Evolutionary conservation across 345 rosid species (phyloP), one percentile per base, ranked within the genome.

Genomic region (Erodium maritimum): DNA sequence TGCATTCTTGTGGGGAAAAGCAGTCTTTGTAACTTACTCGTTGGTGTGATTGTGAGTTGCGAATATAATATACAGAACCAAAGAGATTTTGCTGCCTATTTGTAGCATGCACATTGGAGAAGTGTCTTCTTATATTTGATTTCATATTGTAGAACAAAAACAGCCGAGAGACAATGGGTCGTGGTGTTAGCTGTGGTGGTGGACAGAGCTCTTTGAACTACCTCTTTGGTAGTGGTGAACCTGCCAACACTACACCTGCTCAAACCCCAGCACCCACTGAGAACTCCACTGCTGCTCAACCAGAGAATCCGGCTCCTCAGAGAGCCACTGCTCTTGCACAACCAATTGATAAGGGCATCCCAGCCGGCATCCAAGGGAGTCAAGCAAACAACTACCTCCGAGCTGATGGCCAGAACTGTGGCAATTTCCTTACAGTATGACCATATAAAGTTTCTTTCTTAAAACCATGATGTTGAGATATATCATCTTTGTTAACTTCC

Each of bases 191-290:
- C 72, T 71, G 80, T 56, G 96, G 93, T 59, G 93, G 95, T 46
- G 97, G 97, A 7, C 93, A 84, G 70, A 90, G 97, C 70, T 90
- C 95, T 55, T 63, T 87, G 76, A 90, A 86, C 12, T 84, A 87
- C 74, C 87, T 90, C 55, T 87, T 87, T 48, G 88, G 93, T 12
- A 58, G 79, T 50, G 91, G 83, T 20, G 95, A 82, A 56, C 76
- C 82, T 52, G 81, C 86, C 10, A 82, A 80, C 46, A 78, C 66
- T 21, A 54, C 57, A 0, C 55, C 77, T 65, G 67, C 78, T 59
- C 54, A 52, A 65, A 82, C 61, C 56, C 63, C 18, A 64, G 63
- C 48, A 17, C n/a, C n/a, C 55, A 71, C 72, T 58, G 65, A 10
- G 23, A 52, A 74, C 51, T n/a, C n/a, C n/a, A n/a, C n/a, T n/a